Percentiles rank a stretch among this genome's conserved stretches.
These are phyloP conservation scores for Coemansia sp. DNA, from an alignment of 371 early-diverging fungal species.

Conservation along the genomic window DNA sequence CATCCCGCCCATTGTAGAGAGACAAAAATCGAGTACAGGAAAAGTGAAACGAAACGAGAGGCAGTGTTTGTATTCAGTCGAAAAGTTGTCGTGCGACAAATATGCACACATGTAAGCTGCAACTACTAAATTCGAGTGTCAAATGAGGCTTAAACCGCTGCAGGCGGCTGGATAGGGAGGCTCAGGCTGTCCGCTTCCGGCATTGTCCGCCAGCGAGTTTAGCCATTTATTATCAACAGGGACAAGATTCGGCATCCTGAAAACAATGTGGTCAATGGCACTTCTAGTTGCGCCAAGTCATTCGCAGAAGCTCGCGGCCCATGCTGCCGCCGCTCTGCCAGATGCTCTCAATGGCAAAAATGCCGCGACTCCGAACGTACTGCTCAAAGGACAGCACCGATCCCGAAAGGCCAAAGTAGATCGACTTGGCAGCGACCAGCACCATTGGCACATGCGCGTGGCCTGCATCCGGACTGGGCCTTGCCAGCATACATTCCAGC, in stretches of 20 bases:
- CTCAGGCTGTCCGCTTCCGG: no score
- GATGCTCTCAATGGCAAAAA: slow-evolving; percentile 62
- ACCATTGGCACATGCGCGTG: slow-evolving; percentile 48
- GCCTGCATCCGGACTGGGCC: slow-evolving; percentile 2
- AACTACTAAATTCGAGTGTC: no score
- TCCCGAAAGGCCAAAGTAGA: slow-evolving; percentile 90
- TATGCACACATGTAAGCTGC: no score
- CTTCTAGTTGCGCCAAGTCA: slow-evolving; percentile 53
- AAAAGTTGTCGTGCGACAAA: no score
- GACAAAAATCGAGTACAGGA: no score
- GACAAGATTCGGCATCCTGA: no score
- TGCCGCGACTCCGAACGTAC: slow-evolving; percentile 57
- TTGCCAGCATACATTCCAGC: slow-evolving; percentile 28
- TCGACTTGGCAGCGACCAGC: slow-evolving; percentile 89
- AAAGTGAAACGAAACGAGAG: no score
- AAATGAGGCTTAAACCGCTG: no score
- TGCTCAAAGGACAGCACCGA: slow-evolving; percentile 70
- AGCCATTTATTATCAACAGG: no score
- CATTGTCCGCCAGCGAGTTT: no score
- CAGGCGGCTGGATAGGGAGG: no score
- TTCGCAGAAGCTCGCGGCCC: slow-evolving; percentile 76
- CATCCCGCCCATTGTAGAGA: slow-evolving; percentile 23
- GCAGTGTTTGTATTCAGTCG: no score
- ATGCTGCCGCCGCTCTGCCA: slow-evolving; percentile 64
- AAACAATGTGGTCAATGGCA: neutral